Evolutionary conservation across 306 rosid genomes (phyloP).

Genomic region (Quercus mongolica): DNA sequence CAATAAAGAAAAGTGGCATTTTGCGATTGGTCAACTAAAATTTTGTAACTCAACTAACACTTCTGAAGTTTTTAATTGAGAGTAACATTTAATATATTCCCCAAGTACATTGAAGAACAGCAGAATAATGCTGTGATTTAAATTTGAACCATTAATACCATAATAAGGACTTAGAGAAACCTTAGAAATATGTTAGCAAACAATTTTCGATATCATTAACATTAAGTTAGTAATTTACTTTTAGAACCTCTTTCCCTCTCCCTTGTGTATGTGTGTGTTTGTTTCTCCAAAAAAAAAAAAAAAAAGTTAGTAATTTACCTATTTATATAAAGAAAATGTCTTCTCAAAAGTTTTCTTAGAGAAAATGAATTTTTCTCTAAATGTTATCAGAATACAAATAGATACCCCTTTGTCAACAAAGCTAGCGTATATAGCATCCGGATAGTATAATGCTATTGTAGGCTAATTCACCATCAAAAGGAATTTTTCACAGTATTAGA

Average conservation of each 20-base stretch:
- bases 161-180: too few relatives aligned
- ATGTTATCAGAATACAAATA: constrained; percentile 20
- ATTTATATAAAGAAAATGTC: constrained; percentile 1
- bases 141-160: too few relatives aligned
- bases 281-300: too few relatives aligned
- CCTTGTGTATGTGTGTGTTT: too few relatives aligned
- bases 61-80: too few relatives aligned
- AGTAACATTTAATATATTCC: neutral
- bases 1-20: neutral
- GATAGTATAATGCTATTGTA: constrained; percentile 19
- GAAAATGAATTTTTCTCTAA: constrained; percentile 13
- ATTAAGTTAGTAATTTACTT: neutral
- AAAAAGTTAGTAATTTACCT: neutral
- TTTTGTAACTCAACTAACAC: too few relatives aligned
- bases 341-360: constrained; percentile 7
- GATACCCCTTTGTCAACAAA: constrained; percentile 44
- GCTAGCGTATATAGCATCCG: constrained; percentile 27
- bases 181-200: neutral
- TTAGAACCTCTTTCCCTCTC: too few relatives aligned
- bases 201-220: neutral
- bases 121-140: too few relatives aligned
- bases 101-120: neutral
- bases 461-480: constrained; percentile 38
- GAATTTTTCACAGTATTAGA: constrained; percentile 33
- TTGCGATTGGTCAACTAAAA: too few relatives aligned